phyloP scores from a whole-genome alignment of 2,329 filamentous ascomycete genomes.

The Boeremia lycopersici region DNA sequence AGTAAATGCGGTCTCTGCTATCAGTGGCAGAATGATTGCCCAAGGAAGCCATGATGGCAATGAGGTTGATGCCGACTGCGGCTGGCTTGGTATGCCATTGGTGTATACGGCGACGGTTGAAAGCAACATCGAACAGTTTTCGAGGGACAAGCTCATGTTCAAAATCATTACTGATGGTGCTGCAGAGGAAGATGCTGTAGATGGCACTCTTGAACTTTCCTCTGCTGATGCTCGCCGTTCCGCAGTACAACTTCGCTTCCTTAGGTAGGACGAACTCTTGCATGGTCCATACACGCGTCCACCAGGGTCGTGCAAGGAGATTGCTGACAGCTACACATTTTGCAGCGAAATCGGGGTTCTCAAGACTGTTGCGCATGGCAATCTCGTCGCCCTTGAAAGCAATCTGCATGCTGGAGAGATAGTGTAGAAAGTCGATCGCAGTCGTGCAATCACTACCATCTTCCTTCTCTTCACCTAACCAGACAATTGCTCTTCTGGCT shows the following conservation, averaged over 20 bases:
- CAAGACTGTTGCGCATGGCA: conserved; percentile 25
- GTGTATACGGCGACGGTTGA: conserved; percentile 38
- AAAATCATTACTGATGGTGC: conserved; percentile 27
- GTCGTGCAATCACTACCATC: conserved; percentile 43
- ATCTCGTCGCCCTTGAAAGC: conserved; percentile 24
- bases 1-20: conserved; percentile 38
- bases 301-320: conserved; percentile 37
- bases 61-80: conserved; percentile 27
- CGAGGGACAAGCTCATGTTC: conserved; percentile 34
- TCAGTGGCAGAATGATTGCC: conserved; percentile 38
- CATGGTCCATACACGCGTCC: conserved; percentile 35
- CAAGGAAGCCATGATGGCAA: conserved; percentile 38
- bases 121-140: conserved; percentile 34
- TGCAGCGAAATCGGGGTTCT: conserved; percentile 20
- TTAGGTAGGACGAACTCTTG: conserved; percentile 40
- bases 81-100: conserved; percentile 29
- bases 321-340: conserved; percentile 31
- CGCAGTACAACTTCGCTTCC: conserved; percentile 36
- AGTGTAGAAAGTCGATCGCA: conserved; percentile 32
- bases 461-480: conserved; percentile 49
- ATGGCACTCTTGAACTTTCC: conserved; percentile 37
- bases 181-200: conserved; percentile 39
- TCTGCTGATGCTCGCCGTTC: conserved; percentile 27
- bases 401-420: conserved; percentile 27
- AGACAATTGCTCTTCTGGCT: conserved; percentile 29